Evolutionary conservation across 2,329 filamentous ascomycete genomes (phyloP).

Genomic region (Xylariaceae sp.): DNA sequence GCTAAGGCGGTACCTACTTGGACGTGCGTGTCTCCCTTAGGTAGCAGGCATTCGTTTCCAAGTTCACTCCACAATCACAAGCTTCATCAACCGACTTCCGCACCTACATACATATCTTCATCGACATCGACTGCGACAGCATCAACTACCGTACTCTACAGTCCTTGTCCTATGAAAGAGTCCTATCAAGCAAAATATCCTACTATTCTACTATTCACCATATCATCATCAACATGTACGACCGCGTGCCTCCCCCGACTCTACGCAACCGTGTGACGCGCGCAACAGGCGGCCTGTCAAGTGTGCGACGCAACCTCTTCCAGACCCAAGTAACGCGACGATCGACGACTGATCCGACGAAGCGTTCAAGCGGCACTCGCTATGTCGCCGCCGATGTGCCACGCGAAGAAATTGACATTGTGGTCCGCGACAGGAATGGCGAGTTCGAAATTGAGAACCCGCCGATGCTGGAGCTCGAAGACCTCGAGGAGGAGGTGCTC

Average conservation of each 20-base stretch:
- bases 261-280: conserved; percentile 25
- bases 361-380: too few species aligned
- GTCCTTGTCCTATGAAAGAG: neutral
- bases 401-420: conserved; percentile 44
- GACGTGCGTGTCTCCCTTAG: too few species aligned
- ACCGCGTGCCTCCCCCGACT: conserved; percentile 24
- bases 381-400: conserved; percentile 36
- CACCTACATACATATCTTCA: too few species aligned
- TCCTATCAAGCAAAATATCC: neutral
- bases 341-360: conserved; percentile 35
- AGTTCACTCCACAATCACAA: neutral
- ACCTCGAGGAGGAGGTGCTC: conserved; percentile 50
- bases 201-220: neutral
- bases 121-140: neutral
- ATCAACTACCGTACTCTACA: neutral
- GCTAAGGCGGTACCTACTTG: too few species aligned
- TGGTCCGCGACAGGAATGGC: conserved; percentile 58
- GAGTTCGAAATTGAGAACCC: conserved; percentile 57
- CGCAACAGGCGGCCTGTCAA: conserved; percentile 27
- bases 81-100: neutral
- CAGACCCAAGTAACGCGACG: conserved; percentile 54
- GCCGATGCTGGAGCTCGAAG: conserved; percentile 48
- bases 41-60: too few species aligned
- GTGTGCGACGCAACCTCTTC: conserved; percentile 53
- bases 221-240: conserved; percentile 18